phyloP scores from a whole-genome alignment of 495 filamentous ascomycete species.

The Tuber brumale region DNA sequence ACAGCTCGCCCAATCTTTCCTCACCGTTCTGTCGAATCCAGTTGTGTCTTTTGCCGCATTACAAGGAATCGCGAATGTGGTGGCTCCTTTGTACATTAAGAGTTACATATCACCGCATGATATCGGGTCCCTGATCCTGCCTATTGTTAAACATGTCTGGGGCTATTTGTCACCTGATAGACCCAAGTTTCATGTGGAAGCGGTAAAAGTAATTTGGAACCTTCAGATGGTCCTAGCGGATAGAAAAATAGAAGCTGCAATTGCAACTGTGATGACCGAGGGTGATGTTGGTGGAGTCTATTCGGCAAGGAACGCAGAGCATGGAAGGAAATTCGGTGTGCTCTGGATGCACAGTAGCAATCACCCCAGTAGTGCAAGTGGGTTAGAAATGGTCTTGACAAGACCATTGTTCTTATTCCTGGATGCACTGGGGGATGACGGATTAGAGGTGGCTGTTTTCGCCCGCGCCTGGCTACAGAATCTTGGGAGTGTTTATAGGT shows the following conservation, averaged over 20 bases:
- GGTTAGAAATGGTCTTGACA: conserved; percentile 66
- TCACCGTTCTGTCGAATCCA: conserved; percentile 23
- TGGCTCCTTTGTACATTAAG: conserved; percentile 38
- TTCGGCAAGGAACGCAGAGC: conserved; percentile 50
- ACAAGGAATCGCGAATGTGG: conserved; percentile 36
- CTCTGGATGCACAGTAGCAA: conserved; percentile 75
- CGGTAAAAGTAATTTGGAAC: conserved; percentile 77
- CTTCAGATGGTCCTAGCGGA: conserved; percentile 61
- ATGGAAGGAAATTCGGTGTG: conserved; percentile 60
- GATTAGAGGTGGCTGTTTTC: conserved; percentile 65
- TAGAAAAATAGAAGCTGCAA: conserved; percentile 67
- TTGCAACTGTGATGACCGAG: conserved; percentile 65
- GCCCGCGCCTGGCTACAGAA: conserved; percentile 77
- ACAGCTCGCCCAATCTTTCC: conserved; percentile 32
- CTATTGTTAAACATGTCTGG: conserved; percentile 69
- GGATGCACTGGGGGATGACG: conserved; percentile 67
- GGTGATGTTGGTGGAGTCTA: conserved; percentile 50
- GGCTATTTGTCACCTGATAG: conserved; percentile 66
- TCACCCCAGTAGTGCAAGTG: conserved; percentile 53
- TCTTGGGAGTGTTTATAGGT: conserved; percentile 61
- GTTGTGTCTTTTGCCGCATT: conserved; percentile 32
- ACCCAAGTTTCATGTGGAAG: conserved; percentile 89
- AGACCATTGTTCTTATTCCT: conserved; percentile 76
- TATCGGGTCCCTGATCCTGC: conserved; percentile 58
- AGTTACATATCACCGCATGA: conserved; percentile 30